phyloP scores from a whole-genome alignment of 176 grass and related monocot genomes.

The Triticum urartu region DNA sequence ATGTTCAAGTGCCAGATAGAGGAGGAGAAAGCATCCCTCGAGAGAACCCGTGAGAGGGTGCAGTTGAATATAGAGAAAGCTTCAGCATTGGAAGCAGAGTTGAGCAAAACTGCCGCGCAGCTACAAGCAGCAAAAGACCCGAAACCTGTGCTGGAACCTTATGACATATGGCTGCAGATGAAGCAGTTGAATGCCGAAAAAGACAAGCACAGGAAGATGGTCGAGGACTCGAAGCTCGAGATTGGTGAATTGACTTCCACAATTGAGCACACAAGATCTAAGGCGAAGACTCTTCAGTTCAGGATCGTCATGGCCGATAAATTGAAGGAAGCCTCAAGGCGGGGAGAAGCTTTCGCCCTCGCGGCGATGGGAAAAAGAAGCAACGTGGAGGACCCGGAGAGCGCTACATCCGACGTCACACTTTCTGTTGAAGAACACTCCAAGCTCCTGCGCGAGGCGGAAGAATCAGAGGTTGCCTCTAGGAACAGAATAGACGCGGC shows the following conservation, averaged over 20 bases:
- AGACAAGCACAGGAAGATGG: constrained; percentile 47
- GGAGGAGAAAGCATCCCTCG: constrained; percentile 60
- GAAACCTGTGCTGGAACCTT: constrained; percentile 43
- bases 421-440: constrained; percentile 52
- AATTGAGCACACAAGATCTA: constrained; percentile 79
- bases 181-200: constrained; percentile 64
- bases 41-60: constrained; percentile 69
- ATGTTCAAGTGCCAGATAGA: constrained; percentile 61
- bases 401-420: constrained; percentile 19
- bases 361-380: constrained; percentile 47
- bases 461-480: constrained; percentile 43
- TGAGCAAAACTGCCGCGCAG: constrained; percentile 45
- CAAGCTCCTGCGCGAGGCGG: constrained; percentile 41
- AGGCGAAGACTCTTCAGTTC: constrained; percentile 67
- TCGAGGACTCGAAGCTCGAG: constrained; percentile 47
- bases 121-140: constrained; percentile 38
- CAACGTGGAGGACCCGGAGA: constrained; percentile 3
- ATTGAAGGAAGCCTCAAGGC: constrained; percentile 69
- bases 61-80: constrained; percentile 48
- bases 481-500: constrained; percentile 51
- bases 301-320: constrained; percentile 75
- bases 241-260: constrained; percentile 55
- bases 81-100: constrained; percentile 51
- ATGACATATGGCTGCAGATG: constrained; percentile 61
- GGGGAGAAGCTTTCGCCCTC: constrained; percentile 50